A percentile compares a stretch with the other conserved stretches of the same genome.
Conservation (phyloP, 2,329 filamentous ascomycete species). For the Didymella lethalis region DNA sequence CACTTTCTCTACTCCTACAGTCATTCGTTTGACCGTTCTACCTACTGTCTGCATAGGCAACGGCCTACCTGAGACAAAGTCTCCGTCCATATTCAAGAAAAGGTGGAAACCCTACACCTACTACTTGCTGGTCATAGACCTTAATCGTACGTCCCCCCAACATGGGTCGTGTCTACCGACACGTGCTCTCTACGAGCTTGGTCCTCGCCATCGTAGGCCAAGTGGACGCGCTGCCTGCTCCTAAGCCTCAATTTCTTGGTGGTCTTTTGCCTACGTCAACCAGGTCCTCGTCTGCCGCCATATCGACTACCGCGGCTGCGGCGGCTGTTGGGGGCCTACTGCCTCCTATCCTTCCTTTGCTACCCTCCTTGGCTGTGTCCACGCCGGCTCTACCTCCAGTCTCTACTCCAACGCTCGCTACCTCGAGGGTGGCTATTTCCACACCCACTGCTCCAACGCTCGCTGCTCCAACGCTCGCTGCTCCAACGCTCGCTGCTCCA, state of each 20-base stretch:
- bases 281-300: not conserved
- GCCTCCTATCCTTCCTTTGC: no score
- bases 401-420: not conserved
- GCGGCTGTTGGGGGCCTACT: no score
- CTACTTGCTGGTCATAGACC: slow-evolving; percentile 2
- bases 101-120: slow-evolving; percentile 5
- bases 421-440: not conserved
- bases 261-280: not conserved
- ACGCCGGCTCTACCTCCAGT: not conserved
- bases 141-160: not conserved
- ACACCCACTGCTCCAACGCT: not conserved
- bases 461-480: not conserved
- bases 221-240: slow-evolving; percentile 10
- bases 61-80: slow-evolving; percentile 1
- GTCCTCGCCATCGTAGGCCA: slow-evolving; percentile 8
- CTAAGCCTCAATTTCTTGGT: not conserved
- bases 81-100: not conserved
- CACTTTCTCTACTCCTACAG: slow-evolving; percentile 7
- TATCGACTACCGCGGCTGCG: not conserved
- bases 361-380: no score
- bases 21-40: slow-evolving; percentile 14
- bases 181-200: slow-evolving; percentile 20
- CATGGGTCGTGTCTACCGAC: slow-evolving; percentile 19
- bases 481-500: not conserved
- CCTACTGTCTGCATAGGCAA: slow-evolving; percentile 9